Conservation (phyloP, 2,329 filamentous ascomycete genomes). For the Neurospora sp. region DNA sequence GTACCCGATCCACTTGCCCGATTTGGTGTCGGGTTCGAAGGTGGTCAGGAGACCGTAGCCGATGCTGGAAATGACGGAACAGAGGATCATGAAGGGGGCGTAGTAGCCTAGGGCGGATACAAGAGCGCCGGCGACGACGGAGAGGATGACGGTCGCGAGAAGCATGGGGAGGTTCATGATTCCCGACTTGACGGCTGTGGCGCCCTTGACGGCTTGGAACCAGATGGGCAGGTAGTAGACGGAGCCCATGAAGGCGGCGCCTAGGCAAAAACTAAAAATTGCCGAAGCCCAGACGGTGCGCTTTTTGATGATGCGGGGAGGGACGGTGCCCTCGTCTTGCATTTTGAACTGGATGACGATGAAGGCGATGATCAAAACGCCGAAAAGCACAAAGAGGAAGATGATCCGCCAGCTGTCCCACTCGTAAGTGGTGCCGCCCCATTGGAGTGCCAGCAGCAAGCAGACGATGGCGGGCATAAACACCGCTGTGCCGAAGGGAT, state of each 20-base stretch:
- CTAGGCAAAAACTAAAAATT: constrained; percentile 25
- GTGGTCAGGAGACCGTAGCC: constrained; percentile 30
- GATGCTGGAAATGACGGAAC: constrained; percentile 20
- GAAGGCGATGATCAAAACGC: constrained; percentile 24
- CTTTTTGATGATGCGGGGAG: constrained; percentile 28
- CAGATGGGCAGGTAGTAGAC: constrained; percentile 29
- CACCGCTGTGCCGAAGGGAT: constrained; percentile 19
- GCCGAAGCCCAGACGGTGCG: constrained; percentile 25
- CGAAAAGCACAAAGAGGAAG: constrained; percentile 26
- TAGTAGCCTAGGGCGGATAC: constrained; percentile 30
- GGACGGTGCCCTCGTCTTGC: constrained; percentile 31
- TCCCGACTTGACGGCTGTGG: constrained; percentile 24
- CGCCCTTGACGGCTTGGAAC: constrained; percentile 30
- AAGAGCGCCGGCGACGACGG: constrained; percentile 20
- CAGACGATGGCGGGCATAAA: constrained; percentile 29
- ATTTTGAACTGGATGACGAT: constrained; percentile 26
- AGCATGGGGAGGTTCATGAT: constrained; percentile 29
- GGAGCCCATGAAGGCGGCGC: constrained; percentile 19
- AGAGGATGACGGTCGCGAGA: constrained; percentile 22
- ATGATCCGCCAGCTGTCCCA: constrained; percentile 30
- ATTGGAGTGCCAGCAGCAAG: constrained; percentile 38
- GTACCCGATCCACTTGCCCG: constrained; percentile 31
- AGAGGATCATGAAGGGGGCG: constrained; percentile 27
- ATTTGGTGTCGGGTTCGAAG: constrained; percentile 23
- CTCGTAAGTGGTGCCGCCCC: constrained; percentile 31